Evolutionary conservation across 2,329 filamentous ascomycete genomes (phyloP).

Genomic region (Microcera coccophila): DNA sequence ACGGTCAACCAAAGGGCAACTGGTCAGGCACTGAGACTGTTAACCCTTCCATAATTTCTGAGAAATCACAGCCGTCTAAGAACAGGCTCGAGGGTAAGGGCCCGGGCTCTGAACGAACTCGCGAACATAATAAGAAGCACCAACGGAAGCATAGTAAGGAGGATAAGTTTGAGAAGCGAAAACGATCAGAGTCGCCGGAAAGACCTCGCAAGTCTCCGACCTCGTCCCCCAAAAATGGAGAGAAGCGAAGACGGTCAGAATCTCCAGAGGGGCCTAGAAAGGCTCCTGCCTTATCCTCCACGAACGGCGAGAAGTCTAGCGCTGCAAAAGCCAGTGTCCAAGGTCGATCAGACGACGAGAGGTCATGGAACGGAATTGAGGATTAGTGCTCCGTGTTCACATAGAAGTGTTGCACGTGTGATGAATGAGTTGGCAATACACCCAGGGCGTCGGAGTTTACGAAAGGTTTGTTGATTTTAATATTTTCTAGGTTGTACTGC

Average conservation of each 20-base stretch:
- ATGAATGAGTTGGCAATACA: too few species aligned
- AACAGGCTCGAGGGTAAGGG: not conserved
- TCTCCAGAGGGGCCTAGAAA: too few species aligned
- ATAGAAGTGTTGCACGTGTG: constrained; percentile 4
- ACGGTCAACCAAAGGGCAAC: constrained; percentile 29
- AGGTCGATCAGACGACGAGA: constrained; percentile 36
- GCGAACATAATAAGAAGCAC: constrained; percentile 11
- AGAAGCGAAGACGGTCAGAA: constrained; percentile 21
- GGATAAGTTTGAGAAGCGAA: constrained; percentile 28
- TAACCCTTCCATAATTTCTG: constrained; percentile 14
- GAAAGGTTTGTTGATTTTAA: too few species aligned
- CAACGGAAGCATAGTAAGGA: constrained; percentile 5
- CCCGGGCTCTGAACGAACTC: constrained; percentile 4
- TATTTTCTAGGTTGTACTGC: too few species aligned
- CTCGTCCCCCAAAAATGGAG: not conserved
- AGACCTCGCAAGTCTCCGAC: constrained; percentile 14
- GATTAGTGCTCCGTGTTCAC: constrained; percentile 25
- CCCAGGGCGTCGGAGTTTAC: too few species aligned
- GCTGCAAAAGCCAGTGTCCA: too few species aligned
- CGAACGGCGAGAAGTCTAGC: not conserved
- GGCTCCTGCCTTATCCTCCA: not conserved
- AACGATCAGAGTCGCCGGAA: constrained; percentile 25
- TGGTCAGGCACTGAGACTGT: constrained; percentile 19
- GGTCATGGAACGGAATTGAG: constrained; percentile 42
- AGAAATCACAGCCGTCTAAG: constrained; percentile 16